Conservation (phyloP, 768 basidiomycete genomes). For the Leccinellum luteum region DNA sequence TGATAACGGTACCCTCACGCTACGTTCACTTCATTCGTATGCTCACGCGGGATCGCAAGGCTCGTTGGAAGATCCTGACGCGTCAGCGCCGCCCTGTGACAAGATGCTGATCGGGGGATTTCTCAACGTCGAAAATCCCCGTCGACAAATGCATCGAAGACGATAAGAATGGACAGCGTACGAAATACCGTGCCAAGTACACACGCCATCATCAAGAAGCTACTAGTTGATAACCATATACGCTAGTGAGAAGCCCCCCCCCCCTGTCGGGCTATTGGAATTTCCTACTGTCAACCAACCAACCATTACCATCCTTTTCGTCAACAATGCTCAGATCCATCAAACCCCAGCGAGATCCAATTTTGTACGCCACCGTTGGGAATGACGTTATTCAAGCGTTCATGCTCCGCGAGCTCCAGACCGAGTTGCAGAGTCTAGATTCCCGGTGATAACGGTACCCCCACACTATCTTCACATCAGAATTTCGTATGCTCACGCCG, state of each 20-base stretch:
- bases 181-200: neutral
- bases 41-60: neutral
- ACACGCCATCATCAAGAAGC: neutral
- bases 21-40: neutral
- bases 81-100: neutral
- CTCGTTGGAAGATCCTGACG: neutral
- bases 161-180: neutral
- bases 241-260: neutral
- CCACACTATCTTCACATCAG: too few species aligned
- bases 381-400: too few species aligned
- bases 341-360: too few species aligned
- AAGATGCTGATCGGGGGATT: neutral
- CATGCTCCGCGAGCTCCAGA: too few species aligned
- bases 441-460: too few species aligned
- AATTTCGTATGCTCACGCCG: too few species aligned
- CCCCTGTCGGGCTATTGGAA: neutral
- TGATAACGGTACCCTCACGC: constrained; percentile 12
- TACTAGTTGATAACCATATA: neutral
- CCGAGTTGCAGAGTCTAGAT: too few species aligned
- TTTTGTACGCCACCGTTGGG: too few species aligned
- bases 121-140: neutral
- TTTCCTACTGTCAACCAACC: neutral
- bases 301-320: too few species aligned
- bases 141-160: neutral
- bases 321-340: too few species aligned